Evolutionary conservation across 768 basidiomycete genomes (phyloP), one percentile per base, ranked within the genome.

Genomic region (Mycena haematopus): DNA sequence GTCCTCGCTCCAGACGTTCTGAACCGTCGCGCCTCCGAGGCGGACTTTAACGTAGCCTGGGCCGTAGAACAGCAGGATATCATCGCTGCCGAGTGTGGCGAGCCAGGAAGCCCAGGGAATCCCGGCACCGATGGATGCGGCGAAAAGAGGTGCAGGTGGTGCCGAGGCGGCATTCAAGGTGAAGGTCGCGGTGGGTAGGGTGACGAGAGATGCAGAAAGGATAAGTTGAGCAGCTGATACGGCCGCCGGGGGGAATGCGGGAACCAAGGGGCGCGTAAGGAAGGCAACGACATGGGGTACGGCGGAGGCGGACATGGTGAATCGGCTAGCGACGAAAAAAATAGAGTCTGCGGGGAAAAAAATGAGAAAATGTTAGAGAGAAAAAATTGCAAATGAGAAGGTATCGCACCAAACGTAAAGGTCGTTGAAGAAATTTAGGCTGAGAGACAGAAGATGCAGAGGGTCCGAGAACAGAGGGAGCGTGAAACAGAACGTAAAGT

Each of bases 201-300:
- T n/a, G 10, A 33, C 38, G 8, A 64, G 56, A 9, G 66, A 54
- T 9, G 66, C 57, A 52, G 31, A 52, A 3, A 68, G 66, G 50
- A 65, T 64, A 24, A 62, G 46, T 47, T 58, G 59, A 2, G 63
- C 63, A 13, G 63, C 49, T 1, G 56, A 36, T 3, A 68, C 60
- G 15, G 55, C 31, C 14, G 59, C 33, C 5, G 59, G 55, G 8
- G 63, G 11, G 17, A 36, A 55, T 15, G 29, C 27, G 24, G 52
- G 6, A 21, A 56, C 19, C 31, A 68, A 35, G 36, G 66, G 63
- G 47, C 56, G 47, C 33, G 66, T 68, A 47, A 68, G 63, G 66
- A 57, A 68, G 27, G 56, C 33, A 36, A 68, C 56, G 44, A 65
- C 55, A 44, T 62, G 66, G 57, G 63, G 52, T 38, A 68, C 44